Evolutionary conservation across 2,329 filamentous ascomycete genomes (phyloP), one percentile per base, ranked within the genome.

Genomic region (Aspergillus sp.): DNA sequence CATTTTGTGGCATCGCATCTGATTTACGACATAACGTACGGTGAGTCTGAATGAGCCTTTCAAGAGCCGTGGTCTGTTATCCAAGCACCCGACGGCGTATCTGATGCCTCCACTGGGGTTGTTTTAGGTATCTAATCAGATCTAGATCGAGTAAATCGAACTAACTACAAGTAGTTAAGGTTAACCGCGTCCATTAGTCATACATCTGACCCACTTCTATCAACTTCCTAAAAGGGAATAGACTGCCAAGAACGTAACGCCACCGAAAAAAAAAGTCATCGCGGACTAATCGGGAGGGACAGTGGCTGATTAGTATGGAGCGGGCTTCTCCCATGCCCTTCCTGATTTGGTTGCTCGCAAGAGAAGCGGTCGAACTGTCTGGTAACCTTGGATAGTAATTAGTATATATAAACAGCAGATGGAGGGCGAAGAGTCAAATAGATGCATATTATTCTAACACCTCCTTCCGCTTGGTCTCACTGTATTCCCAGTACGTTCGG

Each of bases 401-500:
- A 3, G n/a, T 36, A 36, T 36, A 36, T 36, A 36, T 36, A 36
- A 19, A 36, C 34, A n/a, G 34, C 6, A 6, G 34, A 36, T n/a
- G 3, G 34, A 36, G 34, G 3, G 26, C n/a, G 7, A 19, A 36
- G 9, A 12, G 10, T 35, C 5, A 12, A 19, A 36, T 5, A 36
- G 34, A 36, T 19, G 26, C 34, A n/a, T 12, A 3, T 7, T 36
- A n/a, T 36, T 36, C 10, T 7, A 5, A 36, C 5, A 36, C 34
- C 34, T 19, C 4, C 34, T 19, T 36, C 34, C n/a, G n/a, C n/a
- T 35, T 38, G 42, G 35, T 42, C 71, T 73, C 10, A 70, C 86
- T 1, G 83, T 82, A 41, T 74, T 2, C 19, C 19, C 19, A 19
- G 19, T 19, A 19, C 19, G 2, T 19, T 19, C 19, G 2, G 19